Conservation (phyloP, 176 grass and related monocot genomes). For the Musa itinerans region DNA sequence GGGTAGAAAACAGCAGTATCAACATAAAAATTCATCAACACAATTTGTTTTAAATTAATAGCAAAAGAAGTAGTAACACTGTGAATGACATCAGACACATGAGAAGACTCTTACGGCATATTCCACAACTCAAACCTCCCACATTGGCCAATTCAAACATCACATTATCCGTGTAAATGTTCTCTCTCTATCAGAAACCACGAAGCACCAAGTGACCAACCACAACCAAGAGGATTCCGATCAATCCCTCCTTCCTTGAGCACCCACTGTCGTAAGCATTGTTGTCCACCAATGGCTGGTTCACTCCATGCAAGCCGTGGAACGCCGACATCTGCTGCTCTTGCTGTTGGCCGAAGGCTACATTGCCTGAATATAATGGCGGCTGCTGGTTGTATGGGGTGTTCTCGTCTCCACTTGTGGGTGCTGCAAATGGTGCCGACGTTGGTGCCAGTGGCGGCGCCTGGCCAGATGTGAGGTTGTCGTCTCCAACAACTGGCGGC, state of each 20-base stretch:
- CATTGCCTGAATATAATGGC: neutral
- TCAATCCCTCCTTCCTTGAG: neutral
- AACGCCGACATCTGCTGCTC: neutral
- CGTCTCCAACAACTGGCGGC: neutral
- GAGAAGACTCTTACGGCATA: no score
- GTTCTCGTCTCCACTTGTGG: conserved; percentile 20
- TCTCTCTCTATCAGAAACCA: neutral
- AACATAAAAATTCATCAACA: no score
- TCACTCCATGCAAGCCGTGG: conserved; percentile 1
- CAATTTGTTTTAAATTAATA: no score
- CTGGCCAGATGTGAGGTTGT: neutral
- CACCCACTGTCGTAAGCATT: conserved; percentile 64
- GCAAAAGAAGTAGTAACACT: no score
- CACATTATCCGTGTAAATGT: no score
- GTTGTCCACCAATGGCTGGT: conserved; percentile 62
- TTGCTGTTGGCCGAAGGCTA: conserved; percentile 3
- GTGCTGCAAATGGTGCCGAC: neutral
- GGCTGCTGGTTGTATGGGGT: no score
- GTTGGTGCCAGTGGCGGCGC: neutral
- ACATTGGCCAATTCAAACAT: no score
- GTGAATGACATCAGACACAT: no score
- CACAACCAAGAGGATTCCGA: neutral
- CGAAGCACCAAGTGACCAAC: neutral
- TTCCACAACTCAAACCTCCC: no score
- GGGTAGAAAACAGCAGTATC: no score